Conservation (phyloP, 139 green algal genomes). For the Tetradesmus lagerheimii region DNA sequence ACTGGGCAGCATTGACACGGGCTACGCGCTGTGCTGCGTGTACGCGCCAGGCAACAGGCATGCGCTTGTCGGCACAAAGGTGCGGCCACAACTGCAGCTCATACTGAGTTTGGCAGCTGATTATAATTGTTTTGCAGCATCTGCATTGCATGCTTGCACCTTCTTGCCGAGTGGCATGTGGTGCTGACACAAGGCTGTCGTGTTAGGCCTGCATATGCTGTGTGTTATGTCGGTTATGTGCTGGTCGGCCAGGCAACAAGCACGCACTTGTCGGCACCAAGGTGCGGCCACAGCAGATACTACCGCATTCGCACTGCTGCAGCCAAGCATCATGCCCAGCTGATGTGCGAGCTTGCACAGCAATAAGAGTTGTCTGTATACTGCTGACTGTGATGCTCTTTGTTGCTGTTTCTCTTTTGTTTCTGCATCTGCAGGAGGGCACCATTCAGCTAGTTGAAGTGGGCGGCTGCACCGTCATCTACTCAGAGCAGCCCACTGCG, state of each 20-base stretch:
- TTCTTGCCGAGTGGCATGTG: too few species aligned
- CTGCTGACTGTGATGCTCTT: too few species aligned
- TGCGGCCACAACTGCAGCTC: constrained; percentile 3
- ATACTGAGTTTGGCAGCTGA: too few species aligned
- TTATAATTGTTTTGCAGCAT: too few species aligned
- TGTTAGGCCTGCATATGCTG: too few species aligned
- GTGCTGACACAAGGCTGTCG: too few species aligned
- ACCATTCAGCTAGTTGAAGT: constrained; percentile 87
- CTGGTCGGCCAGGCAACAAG: constrained; percentile 86
- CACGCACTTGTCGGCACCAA: constrained; percentile 67
- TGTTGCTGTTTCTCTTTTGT: not conserved
- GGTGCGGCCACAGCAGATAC: too few species aligned
- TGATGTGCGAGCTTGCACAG: not conserved
- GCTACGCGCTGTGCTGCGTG: constrained; percentile 88
- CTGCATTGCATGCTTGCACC: too few species aligned
- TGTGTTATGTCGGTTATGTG: constrained; percentile 88
- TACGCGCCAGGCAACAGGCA: constrained; percentile 93
- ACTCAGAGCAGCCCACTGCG: constrained; percentile 72
- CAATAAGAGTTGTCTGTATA: not conserved
- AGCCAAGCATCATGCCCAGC: not conserved
- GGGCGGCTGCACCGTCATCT: constrained; percentile 60
- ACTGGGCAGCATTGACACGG: constrained; percentile 83
- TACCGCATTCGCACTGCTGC: too few species aligned
- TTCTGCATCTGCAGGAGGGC: constrained; percentile 82
- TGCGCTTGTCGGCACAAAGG: constrained; percentile 90